Evolutionary conservation across 2,329 filamentous ascomycete genomes (phyloP).

Genomic region (Sphaerulina vaccinii): DNA sequence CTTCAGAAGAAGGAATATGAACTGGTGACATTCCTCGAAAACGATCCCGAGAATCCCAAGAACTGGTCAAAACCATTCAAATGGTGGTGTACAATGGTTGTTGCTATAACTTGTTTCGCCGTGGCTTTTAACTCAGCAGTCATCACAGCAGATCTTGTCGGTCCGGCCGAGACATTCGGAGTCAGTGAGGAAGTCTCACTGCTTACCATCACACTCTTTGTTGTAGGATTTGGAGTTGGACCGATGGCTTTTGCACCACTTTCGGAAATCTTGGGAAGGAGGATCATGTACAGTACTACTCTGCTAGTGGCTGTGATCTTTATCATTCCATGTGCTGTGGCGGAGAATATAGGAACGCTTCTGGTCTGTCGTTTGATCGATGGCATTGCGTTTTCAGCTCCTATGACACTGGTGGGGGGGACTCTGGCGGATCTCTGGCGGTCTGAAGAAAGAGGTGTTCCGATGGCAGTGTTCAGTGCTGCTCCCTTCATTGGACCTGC

Average conservation of each 20-base stretch:
- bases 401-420: slow-evolving; percentile 49
- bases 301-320: slow-evolving; percentile 55
- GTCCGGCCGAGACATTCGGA: slow-evolving; percentile 62
- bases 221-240: slow-evolving; percentile 34
- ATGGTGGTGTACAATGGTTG: slow-evolving; percentile 67
- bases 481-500: slow-evolving; percentile 33
- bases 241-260: slow-evolving; percentile 52
- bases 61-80: slow-evolving; percentile 35
- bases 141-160: slow-evolving; percentile 72
- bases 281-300: slow-evolving; percentile 51
- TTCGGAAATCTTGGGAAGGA: slow-evolving; percentile 58
- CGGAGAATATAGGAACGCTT: slow-evolving; percentile 56
- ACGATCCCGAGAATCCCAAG: slow-evolving; percentile 41
- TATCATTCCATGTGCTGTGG: slow-evolving; percentile 57
- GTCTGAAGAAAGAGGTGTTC: slow-evolving; percentile 35
- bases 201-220: slow-evolving; percentile 56
- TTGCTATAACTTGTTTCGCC: slow-evolving; percentile 58
- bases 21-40: slow-evolving; percentile 67
- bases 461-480: slow-evolving; percentile 34
- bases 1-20: slow-evolving; percentile 49
- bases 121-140: slow-evolving; percentile 62
- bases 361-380: slow-evolving; percentile 56
- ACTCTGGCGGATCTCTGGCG: slow-evolving; percentile 33
- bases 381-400: slow-evolving; percentile 53
- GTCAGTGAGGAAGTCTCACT: slow-evolving; percentile 72